These are phyloP conservation scores for Monilinia aucupariae DNA, from an alignment of 2,329 filamentous ascomycete species.

Conservation along the genomic window DNA sequence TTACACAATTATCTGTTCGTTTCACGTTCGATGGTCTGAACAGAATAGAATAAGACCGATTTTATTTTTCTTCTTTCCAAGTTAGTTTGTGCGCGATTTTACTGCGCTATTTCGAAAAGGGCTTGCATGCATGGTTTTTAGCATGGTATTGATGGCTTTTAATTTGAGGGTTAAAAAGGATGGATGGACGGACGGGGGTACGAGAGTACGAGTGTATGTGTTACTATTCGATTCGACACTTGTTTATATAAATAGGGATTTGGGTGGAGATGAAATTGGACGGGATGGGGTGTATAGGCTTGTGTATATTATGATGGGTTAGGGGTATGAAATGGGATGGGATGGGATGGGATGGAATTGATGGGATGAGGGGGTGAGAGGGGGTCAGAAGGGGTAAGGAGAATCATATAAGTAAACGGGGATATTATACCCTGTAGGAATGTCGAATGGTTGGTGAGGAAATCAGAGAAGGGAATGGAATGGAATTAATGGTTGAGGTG, in stretches of 20 bases:
- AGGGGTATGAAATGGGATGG: background rate
- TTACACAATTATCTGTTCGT: background rate
- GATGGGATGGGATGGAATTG: background rate
- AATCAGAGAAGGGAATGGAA: background rate
- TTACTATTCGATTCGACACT: background rate
- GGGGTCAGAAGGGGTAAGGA: background rate
- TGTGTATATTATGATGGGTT: constrained; percentile 8
- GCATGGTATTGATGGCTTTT: background rate
- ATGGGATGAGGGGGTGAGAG: background rate
- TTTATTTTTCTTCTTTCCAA: background rate
- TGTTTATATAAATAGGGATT: constrained; percentile 12
- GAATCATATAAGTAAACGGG: background rate
- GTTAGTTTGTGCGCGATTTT: background rate
- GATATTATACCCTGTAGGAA: constrained; percentile 9
- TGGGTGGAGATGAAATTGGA: background rate
- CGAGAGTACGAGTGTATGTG: constrained; percentile 3
- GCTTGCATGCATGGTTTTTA: constrained; percentile 3
- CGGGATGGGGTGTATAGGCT: background rate
- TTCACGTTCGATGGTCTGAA: background rate
- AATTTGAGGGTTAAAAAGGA: background rate
- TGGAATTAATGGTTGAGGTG: background rate
- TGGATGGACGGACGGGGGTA: background rate
- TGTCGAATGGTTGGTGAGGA: background rate
- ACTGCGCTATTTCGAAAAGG: background rate
- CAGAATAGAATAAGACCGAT: background rate